Base-by-base conservation (phyloP, 202 grass and related monocot species). In the Cymbopogon flexuosus region DNA sequence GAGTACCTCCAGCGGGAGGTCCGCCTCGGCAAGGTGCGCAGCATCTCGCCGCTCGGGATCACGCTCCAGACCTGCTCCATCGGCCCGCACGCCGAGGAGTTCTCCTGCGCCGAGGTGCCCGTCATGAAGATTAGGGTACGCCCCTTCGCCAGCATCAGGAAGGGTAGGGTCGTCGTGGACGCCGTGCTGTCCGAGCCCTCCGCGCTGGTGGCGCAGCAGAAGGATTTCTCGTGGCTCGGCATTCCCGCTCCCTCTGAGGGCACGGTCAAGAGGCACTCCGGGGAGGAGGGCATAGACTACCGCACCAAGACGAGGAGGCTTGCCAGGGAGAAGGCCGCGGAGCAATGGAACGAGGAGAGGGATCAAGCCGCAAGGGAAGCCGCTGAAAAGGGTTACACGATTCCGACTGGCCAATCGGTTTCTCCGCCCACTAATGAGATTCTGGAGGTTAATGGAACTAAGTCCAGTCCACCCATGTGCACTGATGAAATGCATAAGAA, bases 211-310 rank as follows among this genome's bases (percentile, higher is more conserved):
- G 89, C 96, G 27, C 96, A 98, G 77, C 93, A 54, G 65, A 93
- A 89, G 79, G 92, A 98, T 76, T 98, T 95, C 86, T 98, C 96
- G 0, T 98, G 96, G 96, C 78, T 98, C 14, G 96, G 96, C 45
- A 88, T 95, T 52, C 96, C 96, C 27, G 0, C 79, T 9, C 86
- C 91, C 21, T 88, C 92, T 16, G 90, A 88, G 82, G 73, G 56
- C 58, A 66, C 68, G 3, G 41, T 79, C 57, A 91, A 79, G 45
- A 81, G 88, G 70, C 85, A 84, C 13, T 98, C 92, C 1, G 40
- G 71, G 16, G 96, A 98, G 88, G 96, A 98, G 83, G 92, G 90
- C 41, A 95, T 98, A 77, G 88, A 98, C 67, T 84, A 83, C 70
- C 88, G 92, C 30, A 98, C 92, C 75, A 98, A 95, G 88, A 91